These are phyloP conservation scores for Cryptococcus maquisensis DNA, from an alignment of 1,284 basidiomycete species.

Conservation along the genomic window DNA sequence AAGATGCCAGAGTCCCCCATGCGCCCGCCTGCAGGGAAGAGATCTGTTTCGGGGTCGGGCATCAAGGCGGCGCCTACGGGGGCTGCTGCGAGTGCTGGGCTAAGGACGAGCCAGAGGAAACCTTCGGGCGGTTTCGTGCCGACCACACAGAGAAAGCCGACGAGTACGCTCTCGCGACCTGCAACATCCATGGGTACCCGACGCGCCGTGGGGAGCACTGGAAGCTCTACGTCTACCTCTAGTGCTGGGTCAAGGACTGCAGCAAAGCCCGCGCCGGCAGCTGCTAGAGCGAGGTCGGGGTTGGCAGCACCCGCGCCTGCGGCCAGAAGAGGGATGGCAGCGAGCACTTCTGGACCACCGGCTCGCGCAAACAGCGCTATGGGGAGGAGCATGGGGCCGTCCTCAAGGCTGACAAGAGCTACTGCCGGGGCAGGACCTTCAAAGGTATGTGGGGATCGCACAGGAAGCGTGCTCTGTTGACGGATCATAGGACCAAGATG, in stretches of 20 bases:
- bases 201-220: conserved; percentile 12
- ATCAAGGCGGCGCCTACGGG: conserved; percentile 6
- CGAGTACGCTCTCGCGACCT: conserved; percentile 12
- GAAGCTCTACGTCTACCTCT: conserved; percentile 10
- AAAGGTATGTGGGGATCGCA: no score
- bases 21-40: conserved; percentile 23
- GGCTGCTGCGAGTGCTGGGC: neutral
- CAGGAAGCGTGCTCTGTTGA: neutral
- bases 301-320: conserved; percentile 12
- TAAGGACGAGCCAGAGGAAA: conserved; percentile 15
- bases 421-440: no score
- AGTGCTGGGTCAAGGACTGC: conserved; percentile 7
- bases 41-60: conserved; percentile 17
- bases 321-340: conserved; percentile 15
- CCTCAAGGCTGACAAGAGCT: neutral
- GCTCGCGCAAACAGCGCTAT: conserved; percentile 11
- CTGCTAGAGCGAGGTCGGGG: neutral
- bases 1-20: conserved; percentile 31
- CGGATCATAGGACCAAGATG: conserved; percentile 23
- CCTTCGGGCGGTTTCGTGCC: conserved; percentile 24
- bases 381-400: conserved; percentile 18
- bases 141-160: conserved; percentile 20
- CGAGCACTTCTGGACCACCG: conserved; percentile 5
- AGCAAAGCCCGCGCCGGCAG: conserved; percentile 2
- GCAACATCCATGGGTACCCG: conserved; percentile 12